These are phyloP conservation scores for Pseudoscleropodium purum DNA, from an alignment of 225 moss, liverwort and hornwort genomes.

Conservation along the genomic window DNA sequence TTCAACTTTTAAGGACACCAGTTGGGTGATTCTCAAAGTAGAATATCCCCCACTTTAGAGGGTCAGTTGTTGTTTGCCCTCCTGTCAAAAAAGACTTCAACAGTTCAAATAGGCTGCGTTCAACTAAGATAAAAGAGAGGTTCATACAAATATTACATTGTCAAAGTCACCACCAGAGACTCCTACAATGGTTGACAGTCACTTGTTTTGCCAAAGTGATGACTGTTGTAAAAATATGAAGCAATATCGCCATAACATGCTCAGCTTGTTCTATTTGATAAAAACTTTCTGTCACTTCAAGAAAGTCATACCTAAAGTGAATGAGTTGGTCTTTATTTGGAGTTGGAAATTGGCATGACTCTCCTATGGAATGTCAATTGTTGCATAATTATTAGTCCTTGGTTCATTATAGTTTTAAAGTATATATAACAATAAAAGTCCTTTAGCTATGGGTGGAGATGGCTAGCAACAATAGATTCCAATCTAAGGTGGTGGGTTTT, in stretches of 20 bases:
- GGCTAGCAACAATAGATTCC: background rate
- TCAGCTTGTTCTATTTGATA: background rate
- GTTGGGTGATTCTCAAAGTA: conserved; percentile 1
- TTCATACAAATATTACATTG: background rate
- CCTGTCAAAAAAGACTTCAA: background rate
- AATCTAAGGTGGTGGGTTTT: background rate
- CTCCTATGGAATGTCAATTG: rapidly evolving
- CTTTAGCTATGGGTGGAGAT: background rate
- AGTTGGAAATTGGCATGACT: background rate
- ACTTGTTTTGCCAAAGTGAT: background rate
- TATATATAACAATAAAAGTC: background rate
- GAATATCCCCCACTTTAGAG: background rate
- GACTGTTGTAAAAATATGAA: background rate
- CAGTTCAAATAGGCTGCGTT: background rate
- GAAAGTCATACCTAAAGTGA: background rate
- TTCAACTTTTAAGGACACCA: background rate
- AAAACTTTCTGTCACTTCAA: background rate
- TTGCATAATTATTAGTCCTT: background rate
- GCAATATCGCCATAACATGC: no score
- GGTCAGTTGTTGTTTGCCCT: background rate
- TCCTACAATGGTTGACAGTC: background rate
- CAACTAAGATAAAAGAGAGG: background rate
- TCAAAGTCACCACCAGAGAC: background rate
- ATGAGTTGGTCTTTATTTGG: background rate
- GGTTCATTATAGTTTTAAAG: background rate